A percentile compares a stretch with the other conserved stretches of the same genome.
phyloP scores from a whole-genome alignment of 78 protist genomes.

The Dictyostelium firmibasis region DNA sequence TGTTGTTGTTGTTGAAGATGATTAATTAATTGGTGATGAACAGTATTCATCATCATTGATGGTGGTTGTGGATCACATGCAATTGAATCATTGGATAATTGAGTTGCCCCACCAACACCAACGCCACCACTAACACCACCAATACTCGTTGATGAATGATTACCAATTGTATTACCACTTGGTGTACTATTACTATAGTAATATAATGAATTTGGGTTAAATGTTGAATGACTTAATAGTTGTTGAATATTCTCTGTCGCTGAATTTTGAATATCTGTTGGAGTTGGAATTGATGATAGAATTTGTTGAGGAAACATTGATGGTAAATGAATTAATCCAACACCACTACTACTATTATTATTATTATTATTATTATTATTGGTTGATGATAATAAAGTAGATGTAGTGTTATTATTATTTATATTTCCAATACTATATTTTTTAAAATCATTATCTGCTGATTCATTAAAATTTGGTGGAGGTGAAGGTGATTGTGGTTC shows the following conservation, averaged over 20 bases:
- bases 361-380: not conserved
- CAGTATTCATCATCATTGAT: slow-evolving; percentile 38
- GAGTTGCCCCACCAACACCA: not conserved
- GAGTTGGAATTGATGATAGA: slow-evolving; percentile 14
- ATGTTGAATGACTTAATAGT: not conserved
- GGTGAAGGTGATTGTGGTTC: not conserved
- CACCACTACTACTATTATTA: not conserved
- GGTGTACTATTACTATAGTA: not conserved
- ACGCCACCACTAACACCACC: not conserved
- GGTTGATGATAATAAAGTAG: not conserved
- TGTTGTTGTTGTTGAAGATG: slow-evolving; percentile 43
- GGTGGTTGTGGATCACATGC: slow-evolving; percentile 11
- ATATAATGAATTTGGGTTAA: slow-evolving; percentile 25
- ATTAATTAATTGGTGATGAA: slow-evolving; percentile 50
- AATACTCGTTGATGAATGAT: not conserved
- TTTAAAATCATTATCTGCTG: not conserved
- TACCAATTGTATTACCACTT: not conserved
- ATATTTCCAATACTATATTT: not conserved
- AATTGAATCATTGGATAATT: not conserved
- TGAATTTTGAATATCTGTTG: slow-evolving; percentile 18
- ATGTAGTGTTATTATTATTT: not conserved
- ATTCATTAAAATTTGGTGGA: not conserved
- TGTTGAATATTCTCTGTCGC: slow-evolving; percentile 44
- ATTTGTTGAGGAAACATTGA: slow-evolving; percentile 1
- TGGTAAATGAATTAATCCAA: not conserved